Percentiles rank a stretch among this genome's conserved stretches.
phyloP scores from a whole-genome alignment of 2,329 filamentous ascomycete species.

The Fusarium azukiicola region DNA sequence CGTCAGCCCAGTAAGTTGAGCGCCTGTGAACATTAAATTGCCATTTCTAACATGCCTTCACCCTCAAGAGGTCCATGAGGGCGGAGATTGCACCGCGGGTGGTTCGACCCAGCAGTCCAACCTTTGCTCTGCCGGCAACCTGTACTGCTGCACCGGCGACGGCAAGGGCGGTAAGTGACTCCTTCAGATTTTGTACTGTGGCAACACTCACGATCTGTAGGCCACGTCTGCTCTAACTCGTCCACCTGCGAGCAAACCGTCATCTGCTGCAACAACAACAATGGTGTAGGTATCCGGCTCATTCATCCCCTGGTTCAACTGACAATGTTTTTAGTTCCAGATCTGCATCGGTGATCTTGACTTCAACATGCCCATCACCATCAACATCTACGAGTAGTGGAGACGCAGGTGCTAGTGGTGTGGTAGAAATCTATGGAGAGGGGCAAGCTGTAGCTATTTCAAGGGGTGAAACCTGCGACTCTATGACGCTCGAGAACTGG shows the following conservation, averaged over 20 bases:
- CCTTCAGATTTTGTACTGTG: too few relatives aligned
- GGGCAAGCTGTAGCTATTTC: neutral
- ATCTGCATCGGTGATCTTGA: constrained; percentile 50
- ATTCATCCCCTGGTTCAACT: fast-evolving
- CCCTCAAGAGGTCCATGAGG: neutral
- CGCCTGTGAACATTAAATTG: neutral
- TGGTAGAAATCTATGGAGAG: neutral
- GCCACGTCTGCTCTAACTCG: constrained; percentile 43
- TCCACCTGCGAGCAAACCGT: constrained; percentile 40
- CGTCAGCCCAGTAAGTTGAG: neutral
- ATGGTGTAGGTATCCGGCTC: constrained; percentile 34
- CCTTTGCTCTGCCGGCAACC: constrained; percentile 37
- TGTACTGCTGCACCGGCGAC: constrained; percentile 44
- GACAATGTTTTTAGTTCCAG: constrained; percentile 41
- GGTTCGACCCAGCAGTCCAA: constrained; percentile 24
- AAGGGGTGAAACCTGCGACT: neutral
- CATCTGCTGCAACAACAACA: constrained; percentile 54
- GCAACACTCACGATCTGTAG: neutral
- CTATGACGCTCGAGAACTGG: neutral
- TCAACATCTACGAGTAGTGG: constrained; percentile 41
- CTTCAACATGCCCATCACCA: constrained; percentile 50
- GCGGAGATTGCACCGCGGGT: neutral
- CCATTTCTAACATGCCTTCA: neutral
- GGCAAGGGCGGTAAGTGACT: constrained; percentile 39
- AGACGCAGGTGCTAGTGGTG: neutral